Evolutionary conservation across 768 basidiomycete species (phyloP).

Genomic region (Pleurotus cornucopiae): DNA sequence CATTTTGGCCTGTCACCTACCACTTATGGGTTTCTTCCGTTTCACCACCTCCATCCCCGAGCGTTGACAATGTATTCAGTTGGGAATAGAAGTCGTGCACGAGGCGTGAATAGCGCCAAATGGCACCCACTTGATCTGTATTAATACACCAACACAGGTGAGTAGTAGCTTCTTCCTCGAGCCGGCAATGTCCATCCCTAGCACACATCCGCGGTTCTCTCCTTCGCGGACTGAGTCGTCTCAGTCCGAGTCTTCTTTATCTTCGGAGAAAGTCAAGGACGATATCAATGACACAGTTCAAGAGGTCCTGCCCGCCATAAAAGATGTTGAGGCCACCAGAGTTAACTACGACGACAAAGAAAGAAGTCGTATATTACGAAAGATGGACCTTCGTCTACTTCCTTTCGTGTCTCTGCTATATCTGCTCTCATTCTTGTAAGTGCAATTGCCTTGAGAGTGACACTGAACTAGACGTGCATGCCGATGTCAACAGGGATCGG

Average conservation of each 20-base stretch:
- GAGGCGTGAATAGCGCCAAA: not conserved
- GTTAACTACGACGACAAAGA: not conserved
- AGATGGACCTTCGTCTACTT: conserved; percentile 22
- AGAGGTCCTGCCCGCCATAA: not conserved
- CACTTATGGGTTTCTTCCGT: not conserved
- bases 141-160: not conserved
- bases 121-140: not conserved
- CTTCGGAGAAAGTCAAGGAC: not conserved
- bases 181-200: not conserved
- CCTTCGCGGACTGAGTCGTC: not conserved
- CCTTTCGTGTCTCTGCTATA: conserved; percentile 33
- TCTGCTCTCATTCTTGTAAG: conserved; percentile 30
- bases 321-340: not conserved
- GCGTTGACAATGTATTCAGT: not conserved
- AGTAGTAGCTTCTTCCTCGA: not conserved
- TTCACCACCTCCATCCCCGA: not conserved
- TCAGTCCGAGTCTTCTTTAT: not conserved
- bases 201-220: not conserved
- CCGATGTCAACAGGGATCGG: conserved; percentile 16
- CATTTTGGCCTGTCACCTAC: no score
- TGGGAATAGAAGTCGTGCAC: not conserved
- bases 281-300: not conserved
- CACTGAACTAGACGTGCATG: no score
- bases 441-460: not conserved
- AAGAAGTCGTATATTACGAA: conserved; percentile 7